Evolutionary conservation across 2,329 filamentous ascomycete genomes (phyloP).

Genomic region (Aspergillus quadricinctus): DNA sequence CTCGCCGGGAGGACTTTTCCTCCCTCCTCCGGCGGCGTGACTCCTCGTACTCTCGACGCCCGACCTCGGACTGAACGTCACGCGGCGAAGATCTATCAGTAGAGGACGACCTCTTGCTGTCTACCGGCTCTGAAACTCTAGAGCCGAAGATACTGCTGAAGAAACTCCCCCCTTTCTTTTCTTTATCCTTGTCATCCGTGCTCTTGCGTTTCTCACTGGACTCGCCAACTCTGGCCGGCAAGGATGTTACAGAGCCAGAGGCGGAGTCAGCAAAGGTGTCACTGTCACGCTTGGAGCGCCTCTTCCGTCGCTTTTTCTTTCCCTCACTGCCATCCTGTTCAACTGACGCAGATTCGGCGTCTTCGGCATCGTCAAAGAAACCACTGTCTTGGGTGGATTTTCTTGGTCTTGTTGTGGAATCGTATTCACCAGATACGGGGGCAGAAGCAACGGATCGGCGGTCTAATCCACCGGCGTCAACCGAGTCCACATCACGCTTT

Average conservation of each 20-base stretch:
- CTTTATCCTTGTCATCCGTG: conserved; percentile 31
- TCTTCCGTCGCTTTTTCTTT: conserved; percentile 24
- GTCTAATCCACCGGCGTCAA: background rate
- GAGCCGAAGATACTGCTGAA: conserved; percentile 38
- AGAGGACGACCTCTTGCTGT: conserved; percentile 22
- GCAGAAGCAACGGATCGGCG: conserved; percentile 20
- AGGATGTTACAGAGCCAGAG: conserved; percentile 33
- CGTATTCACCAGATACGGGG: conserved; percentile 5
- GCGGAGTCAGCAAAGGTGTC: conserved; percentile 34
- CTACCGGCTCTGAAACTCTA: conserved; percentile 28
- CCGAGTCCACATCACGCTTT: background rate
- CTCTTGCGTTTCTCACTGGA: conserved; percentile 26
- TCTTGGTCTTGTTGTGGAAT: conserved; percentile 12
- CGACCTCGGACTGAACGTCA: conserved; percentile 35
- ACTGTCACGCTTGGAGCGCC: conserved; percentile 23
- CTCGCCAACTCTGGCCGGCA: conserved; percentile 29
- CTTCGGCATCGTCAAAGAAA: conserved; percentile 19
- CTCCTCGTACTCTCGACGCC: conserved; percentile 29
- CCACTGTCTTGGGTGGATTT: conserved; percentile 18
- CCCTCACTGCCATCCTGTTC: conserved; percentile 15
- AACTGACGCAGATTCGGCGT: conserved; percentile 2
- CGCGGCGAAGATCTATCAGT: conserved; percentile 25
- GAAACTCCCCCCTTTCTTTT: conserved; percentile 30
- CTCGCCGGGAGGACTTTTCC: conserved; percentile 35
- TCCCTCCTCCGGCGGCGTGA: conserved; percentile 40